Evolutionary conservation across 2,329 filamentous ascomycete species (phyloP).

Genomic region (Penicillium sp.): DNA sequence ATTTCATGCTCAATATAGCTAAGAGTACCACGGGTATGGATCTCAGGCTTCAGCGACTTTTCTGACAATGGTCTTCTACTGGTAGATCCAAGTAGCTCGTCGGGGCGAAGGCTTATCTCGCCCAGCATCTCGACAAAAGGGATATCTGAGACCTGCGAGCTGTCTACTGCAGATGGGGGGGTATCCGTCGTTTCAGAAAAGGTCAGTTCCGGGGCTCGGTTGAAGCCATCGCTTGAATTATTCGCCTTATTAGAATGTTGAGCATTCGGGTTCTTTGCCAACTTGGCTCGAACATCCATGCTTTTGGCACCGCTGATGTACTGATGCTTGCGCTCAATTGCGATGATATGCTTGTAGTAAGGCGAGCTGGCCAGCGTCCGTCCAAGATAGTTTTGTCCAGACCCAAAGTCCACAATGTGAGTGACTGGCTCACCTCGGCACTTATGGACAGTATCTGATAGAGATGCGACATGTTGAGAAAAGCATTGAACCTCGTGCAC

Average conservation of each 20-base stretch:
- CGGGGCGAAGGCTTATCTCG: constrained; percentile 33
- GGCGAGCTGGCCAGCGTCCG: constrained; percentile 79
- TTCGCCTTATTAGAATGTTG: constrained; percentile 81
- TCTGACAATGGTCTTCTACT: constrained; percentile 10
- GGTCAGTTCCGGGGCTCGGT: constrained; percentile 11
- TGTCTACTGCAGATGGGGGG: constrained; percentile 1
- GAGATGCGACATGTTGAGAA: constrained; percentile 74
- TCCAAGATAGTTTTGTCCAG: constrained; percentile 93
- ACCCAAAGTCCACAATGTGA: constrained; percentile 93
- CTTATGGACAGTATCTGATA: constrained; percentile 57
- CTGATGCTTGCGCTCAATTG: constrained; percentile 80
- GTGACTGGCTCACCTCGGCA: constrained; percentile 57
- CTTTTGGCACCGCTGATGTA: constrained; percentile 83
- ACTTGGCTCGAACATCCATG: constrained; percentile 75
- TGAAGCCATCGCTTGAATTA: constrained; percentile 27
- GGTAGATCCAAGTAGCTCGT: constrained; percentile 23
- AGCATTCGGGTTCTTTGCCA: constrained; percentile 70
- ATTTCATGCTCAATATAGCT: constrained; percentile 45
- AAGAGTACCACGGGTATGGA: constrained; percentile 30
- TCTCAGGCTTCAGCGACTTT: constrained; percentile 10
- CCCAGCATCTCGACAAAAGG: constrained; percentile 34
- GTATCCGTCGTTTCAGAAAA: constrained; percentile 4
- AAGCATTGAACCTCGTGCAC: constrained; percentile 90
- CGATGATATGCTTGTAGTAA: constrained; percentile 82
- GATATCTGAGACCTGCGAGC: constrained; percentile 11